Base-by-base conservation (phyloP, 2,329 filamentous ascomycete species). In the Massarina eburnea region DNA sequence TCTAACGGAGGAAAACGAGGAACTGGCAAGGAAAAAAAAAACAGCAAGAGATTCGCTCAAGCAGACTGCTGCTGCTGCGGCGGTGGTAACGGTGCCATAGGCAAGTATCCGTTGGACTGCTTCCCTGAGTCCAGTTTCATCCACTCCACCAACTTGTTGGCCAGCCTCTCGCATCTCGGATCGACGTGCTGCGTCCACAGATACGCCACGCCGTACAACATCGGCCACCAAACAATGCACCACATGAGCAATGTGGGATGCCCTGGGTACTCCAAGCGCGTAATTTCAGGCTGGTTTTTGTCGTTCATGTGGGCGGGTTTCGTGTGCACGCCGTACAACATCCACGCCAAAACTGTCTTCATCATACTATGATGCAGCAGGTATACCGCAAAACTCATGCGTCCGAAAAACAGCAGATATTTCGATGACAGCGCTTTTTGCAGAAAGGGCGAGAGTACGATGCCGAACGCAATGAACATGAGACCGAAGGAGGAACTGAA, bases 401-500 rank as follows among this genome's bases (percentile, higher is more conserved):
- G 42, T 3, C 45, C 45, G 15, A 48, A 39, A n/a, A 43, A 48
- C 3, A 48, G 40, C 21, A 48, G 32, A 19, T 43, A 43, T 17
- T 37, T 39, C 29, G 29, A 43, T 10, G 35, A 29, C 14, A 48
- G 18, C 8, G 39, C 8, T 17, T 43, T 42, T 17, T 48, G 45
- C 21, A 48, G 14, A 17, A 41, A 41, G 9, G 45, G 45, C 21
- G 33, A 39, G 19, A 48, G 40, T 5, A 39, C 40, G 30, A 48
- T 48, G 18, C 40, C 45, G 18, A 43, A 29, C 5, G 29, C 30
- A 24, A 42, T 42, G 15, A 48, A 41, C 21, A 43, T 43, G 17
- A 48, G 45, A 17, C 45, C 45, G 45, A 48, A 43, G 32, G 40
- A 37, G 24, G 35, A 43, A 30, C 39, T 39, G 40, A 43, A 48